A percentile compares a stretch with the other conserved stretches of the same genome.
These are phyloP conservation scores for Vachellia pachyceras DNA, from an alignment of 306 rosid genomes.

Conservation along the genomic window DNA sequence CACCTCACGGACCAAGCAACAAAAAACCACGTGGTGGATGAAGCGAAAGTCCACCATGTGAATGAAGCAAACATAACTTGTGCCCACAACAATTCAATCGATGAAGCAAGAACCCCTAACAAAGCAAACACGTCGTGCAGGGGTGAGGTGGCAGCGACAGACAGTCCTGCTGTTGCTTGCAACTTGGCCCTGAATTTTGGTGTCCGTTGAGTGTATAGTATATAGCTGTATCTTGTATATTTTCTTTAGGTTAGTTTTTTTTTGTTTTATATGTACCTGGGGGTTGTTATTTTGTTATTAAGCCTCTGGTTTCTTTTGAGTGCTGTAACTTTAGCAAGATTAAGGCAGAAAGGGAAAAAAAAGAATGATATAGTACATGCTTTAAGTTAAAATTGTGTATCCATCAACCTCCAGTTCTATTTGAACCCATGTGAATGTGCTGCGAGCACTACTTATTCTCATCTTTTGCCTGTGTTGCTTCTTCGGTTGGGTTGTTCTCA, in stretches of 20 bases:
- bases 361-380: background rate
- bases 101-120: conserved; percentile 19
- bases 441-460: background rate
- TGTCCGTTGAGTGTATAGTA: conserved; percentile 54
- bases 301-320: conserved; percentile 29
- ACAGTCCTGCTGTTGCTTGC: conserved; percentile 37
- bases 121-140: conserved; percentile 43
- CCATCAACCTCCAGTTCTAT: background rate
- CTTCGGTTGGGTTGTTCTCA: background rate
- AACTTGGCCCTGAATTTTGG: conserved; percentile 46
- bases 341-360: background rate
- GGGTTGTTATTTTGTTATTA: background rate
- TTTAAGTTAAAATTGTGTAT: background rate
- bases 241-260: conserved; percentile 19
- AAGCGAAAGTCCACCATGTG: background rate
- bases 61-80: conserved; percentile 30
- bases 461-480: background rate
- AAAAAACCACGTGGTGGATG: background rate
- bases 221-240: conserved; percentile 45
- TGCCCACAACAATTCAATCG: background rate
- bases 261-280: background rate
- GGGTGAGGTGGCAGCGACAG: conserved; percentile 45
- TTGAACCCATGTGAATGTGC: background rate
- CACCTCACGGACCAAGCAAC: background rate
- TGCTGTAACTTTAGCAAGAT: background rate